phyloP scores from a whole-genome alignment of 164 flowering plant genomes.

The Echeveria elegans region DNA sequence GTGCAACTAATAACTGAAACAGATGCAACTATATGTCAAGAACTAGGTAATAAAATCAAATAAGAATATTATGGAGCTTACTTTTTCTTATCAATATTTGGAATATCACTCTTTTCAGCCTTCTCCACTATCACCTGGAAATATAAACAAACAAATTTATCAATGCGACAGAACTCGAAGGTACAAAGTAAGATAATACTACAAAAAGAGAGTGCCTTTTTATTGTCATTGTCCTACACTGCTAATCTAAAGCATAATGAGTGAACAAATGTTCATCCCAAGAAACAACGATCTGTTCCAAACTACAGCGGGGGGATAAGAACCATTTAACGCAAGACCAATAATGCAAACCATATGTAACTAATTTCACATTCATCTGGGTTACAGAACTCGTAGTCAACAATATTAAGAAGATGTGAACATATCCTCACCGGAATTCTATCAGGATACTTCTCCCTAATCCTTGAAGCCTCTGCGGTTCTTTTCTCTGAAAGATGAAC shows the following conservation, averaged over 20 bases:
- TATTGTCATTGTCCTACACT: too few relatives aligned
- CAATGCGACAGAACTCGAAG: background rate
- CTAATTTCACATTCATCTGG: too few relatives aligned
- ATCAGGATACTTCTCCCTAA: constrained; percentile 83
- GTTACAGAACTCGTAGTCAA: background rate
- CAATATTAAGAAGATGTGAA: background rate
- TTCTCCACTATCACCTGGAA: constrained; percentile 70
- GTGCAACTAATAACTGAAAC: background rate
- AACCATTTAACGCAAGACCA: background rate
- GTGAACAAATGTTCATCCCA: background rate
- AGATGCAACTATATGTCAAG: background rate
- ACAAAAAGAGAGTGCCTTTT: too few relatives aligned
- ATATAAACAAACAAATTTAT: background rate
- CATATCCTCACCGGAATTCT: constrained; percentile 68
- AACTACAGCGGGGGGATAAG: background rate
- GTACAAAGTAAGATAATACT: background rate
- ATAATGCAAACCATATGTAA: background rate
- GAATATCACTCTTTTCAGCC: constrained; percentile 73
- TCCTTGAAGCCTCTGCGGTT: constrained; percentile 67
- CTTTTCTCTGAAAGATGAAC: constrained; percentile 39
- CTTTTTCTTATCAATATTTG: constrained; percentile 85
- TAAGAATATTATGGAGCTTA: constrained; percentile 20
- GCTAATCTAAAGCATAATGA: background rate
- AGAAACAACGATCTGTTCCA: background rate
- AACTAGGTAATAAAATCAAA: background rate